Percentiles rank a stretch among this genome's conserved stretches.
Conservation (phyloP, 2,329 filamentous ascomycete species). For the Colletotrichum chlorophyti region DNA sequence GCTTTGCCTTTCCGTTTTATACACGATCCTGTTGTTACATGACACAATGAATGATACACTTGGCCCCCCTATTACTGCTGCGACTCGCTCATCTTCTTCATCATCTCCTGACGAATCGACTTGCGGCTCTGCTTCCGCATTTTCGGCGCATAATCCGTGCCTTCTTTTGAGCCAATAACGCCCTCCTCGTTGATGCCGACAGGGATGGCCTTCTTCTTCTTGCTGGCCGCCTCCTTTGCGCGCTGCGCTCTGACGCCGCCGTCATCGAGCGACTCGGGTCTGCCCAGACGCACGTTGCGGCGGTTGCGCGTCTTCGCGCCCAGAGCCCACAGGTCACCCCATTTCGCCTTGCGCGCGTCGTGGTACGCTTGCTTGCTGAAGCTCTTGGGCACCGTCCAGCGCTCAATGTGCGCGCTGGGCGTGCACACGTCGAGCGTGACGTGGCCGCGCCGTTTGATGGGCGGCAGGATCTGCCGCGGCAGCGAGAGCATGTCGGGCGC, state of each 20-base stretch:
- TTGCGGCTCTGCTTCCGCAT: constrained; percentile 50
- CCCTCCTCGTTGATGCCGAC: constrained; percentile 42
- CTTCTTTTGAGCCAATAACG: constrained; percentile 32
- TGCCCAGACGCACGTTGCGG: constrained; percentile 67
- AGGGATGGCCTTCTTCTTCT: constrained; percentile 48
- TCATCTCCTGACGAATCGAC: constrained; percentile 43
- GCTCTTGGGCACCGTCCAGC: constrained; percentile 89
- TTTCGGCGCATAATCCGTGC: constrained; percentile 43
- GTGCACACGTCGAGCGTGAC: constrained; percentile 93
- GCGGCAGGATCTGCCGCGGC: constrained; percentile 78
- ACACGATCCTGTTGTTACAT: constrained; percentile 15
- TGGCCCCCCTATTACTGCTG: constrained; percentile 34
- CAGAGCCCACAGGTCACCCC: constrained; percentile 96
- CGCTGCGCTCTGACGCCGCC: constrained; percentile 50
- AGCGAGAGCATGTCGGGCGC: constrained; percentile 69
- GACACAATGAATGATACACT: background rate
- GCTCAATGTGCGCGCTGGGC: constrained; percentile 81
- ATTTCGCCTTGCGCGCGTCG: constrained; percentile 86
- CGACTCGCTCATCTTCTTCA: constrained; percentile 47
- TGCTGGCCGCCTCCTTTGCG: constrained; percentile 32
- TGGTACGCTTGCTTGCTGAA: constrained; percentile 85
- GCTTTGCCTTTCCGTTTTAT: constrained; percentile 3
- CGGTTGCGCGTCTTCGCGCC: constrained; percentile 85
- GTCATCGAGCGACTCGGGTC: constrained; percentile 46
- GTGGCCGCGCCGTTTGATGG: constrained; percentile 88